phyloP scores from a whole-genome alignment of 768 basidiomycete species.

The Boletus tomentosulus region DNA sequence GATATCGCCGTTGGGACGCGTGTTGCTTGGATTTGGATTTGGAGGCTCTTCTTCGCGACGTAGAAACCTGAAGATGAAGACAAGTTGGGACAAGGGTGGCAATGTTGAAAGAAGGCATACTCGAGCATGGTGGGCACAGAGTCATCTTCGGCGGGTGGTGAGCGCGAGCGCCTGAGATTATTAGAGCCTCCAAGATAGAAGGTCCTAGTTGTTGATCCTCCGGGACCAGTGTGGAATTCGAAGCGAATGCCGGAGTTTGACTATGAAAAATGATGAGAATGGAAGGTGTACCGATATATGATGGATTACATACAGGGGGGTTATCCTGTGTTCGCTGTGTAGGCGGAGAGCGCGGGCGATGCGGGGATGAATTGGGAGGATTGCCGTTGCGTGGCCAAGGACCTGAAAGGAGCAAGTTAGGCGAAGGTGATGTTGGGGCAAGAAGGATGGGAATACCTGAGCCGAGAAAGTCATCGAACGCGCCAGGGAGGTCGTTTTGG shows the following conservation, averaged over 20 bases:
- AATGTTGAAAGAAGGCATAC: constrained; percentile 32
- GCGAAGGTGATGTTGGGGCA: neutral
- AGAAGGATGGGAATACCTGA: constrained; percentile 11
- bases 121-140: constrained; percentile 46
- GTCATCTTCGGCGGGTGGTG: constrained; percentile 17
- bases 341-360: constrained; percentile 15
- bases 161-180: constrained; percentile 19
- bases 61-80: constrained; percentile 30
- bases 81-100: neutral
- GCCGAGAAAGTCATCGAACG: constrained; percentile 51
- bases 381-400: neutral
- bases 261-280: constrained; percentile 4
- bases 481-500: constrained; percentile 33
- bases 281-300: neutral
- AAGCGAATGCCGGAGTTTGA: constrained; percentile 30
- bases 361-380: neutral
- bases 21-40: constrained; percentile 6
- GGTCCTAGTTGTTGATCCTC: constrained; percentile 29
- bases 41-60: constrained; percentile 22
- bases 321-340: constrained; percentile 13
- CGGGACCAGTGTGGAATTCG: constrained; percentile 32
- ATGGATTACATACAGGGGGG: constrained; percentile 9
- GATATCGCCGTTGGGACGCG: constrained; percentile 38
- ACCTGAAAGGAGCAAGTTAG: constrained; percentile 6
- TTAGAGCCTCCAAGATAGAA: constrained; percentile 37